These are phyloP conservation scores for Westerdykella sp. DNA, from an alignment of 2,329 filamentous ascomycete genomes.

Conservation along the genomic window DNA sequence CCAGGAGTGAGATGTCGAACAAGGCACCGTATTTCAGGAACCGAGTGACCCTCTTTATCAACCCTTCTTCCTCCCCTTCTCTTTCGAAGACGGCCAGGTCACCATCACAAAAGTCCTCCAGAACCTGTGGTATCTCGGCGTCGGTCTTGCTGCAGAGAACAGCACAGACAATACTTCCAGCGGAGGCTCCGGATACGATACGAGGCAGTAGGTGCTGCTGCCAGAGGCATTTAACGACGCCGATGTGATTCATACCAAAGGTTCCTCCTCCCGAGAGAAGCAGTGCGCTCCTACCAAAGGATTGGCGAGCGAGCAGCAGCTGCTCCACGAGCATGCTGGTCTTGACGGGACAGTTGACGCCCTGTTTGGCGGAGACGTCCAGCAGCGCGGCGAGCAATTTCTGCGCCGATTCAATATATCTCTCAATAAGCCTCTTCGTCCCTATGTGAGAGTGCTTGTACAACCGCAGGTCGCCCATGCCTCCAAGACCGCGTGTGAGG, in stretches of 20 bases:
- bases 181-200: constrained; percentile 82
- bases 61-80: constrained; percentile 51
- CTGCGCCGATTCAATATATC: constrained; percentile 74
- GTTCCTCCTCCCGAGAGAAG: constrained; percentile 80
- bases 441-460: constrained; percentile 82
- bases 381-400: constrained; percentile 68
- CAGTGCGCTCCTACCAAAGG: constrained; percentile 78
- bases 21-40: constrained; percentile 76
- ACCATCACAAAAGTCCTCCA: constrained; percentile 69
- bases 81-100: constrained; percentile 75
- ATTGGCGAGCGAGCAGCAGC: constrained; percentile 65
- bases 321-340: constrained; percentile 59
- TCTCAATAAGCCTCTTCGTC: constrained; percentile 80
- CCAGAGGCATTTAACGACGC: constrained; percentile 75
- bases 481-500: constrained; percentile 72
- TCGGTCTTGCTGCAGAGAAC: constrained; percentile 74
- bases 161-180: constrained; percentile 78
- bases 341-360: constrained; percentile 49
- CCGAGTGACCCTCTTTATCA: constrained; percentile 63
- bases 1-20: constrained; percentile 77
- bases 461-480: constrained; percentile 75
- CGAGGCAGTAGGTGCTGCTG: constrained; percentile 70
- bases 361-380: constrained; percentile 50
- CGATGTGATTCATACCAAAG: constrained; percentile 88
- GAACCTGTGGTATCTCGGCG: constrained; percentile 64